These are phyloP conservation scores for Mytilinidion resinicola DNA, from an alignment of 495 filamentous ascomycete species.

Conservation along the genomic window DNA sequence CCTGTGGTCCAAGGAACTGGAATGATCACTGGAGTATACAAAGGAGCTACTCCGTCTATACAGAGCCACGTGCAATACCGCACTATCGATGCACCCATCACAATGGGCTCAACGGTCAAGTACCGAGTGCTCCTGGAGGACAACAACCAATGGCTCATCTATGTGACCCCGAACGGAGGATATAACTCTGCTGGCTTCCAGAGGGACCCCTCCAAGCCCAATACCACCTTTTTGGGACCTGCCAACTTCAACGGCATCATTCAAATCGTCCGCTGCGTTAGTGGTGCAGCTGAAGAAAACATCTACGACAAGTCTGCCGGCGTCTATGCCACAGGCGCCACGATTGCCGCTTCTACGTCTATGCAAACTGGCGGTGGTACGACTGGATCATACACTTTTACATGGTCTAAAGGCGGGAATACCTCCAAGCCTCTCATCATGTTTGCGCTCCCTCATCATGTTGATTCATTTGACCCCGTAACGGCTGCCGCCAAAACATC, in stretches of 20 bases:
- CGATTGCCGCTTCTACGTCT: conserved; percentile 45
- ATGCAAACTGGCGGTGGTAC: conserved; percentile 52
- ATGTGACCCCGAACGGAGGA: conserved; percentile 51
- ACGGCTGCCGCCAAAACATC: conserved; percentile 50
- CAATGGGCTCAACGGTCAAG: conserved; percentile 58
- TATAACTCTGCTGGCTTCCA: conserved; percentile 42
- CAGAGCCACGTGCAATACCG: conserved; percentile 67
- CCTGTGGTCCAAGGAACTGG: conserved; percentile 87
- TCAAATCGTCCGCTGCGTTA: conserved; percentile 70
- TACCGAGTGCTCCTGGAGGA: conserved; percentile 67
- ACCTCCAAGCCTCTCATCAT: conserved; percentile 55
- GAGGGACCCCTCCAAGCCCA: conserved; percentile 33
- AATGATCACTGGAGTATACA: conserved; percentile 74
- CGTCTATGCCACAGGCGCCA: conserved; percentile 48
- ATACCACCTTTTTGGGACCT: conserved; percentile 45
- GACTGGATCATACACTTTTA: conserved; percentile 62
- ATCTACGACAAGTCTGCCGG: conserved; percentile 68
- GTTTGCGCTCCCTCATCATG: conserved; percentile 86
- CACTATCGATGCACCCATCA: conserved; percentile 52
- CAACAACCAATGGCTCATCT: conserved; percentile 70
- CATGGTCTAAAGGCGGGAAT: conserved; percentile 59
- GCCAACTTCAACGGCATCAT: conserved; percentile 60
- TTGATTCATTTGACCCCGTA: conserved; percentile 58
- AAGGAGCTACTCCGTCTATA: conserved; percentile 59
- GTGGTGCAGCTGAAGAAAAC: conserved; percentile 53